Percentiles rank a stretch among this genome's conserved stretches.
These are phyloP conservation scores for Saturnispora quitensis DNA, from an alignment of 805 yeast genomes.

Conservation along the genomic window DNA sequence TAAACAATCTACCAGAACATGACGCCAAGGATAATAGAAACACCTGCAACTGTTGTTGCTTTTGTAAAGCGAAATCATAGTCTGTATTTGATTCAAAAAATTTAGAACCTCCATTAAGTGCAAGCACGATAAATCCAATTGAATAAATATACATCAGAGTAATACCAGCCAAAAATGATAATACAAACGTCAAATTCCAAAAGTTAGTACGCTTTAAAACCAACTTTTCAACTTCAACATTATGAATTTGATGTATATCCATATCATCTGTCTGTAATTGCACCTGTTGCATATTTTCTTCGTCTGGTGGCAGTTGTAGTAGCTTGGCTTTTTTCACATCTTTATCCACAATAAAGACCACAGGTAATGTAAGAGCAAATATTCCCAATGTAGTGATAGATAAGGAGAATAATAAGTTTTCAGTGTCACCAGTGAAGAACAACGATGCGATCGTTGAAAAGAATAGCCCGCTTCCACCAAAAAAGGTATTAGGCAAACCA, in stretches of 20 bases:
- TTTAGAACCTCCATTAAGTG: conserved; percentile 29
- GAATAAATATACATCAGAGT: conserved; percentile 73
- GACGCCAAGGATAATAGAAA: conserved; percentile 60
- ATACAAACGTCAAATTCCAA: conserved; percentile 40
- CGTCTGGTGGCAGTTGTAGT: background rate
- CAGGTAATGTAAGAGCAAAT: conserved; percentile 38
- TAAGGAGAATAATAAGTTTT: conserved; percentile 40
- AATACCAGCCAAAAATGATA: conserved; percentile 52
- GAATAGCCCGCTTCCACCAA: conserved; percentile 65
- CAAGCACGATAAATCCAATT: conserved; percentile 59
- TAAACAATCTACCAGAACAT: conserved; percentile 53
- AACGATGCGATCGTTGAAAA: conserved; percentile 48
- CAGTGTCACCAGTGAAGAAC: conserved; percentile 50
- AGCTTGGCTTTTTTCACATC: conserved; percentile 19
- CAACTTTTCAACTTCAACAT: conserved; percentile 6
- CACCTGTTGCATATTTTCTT: background rate
- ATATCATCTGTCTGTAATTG: background rate
- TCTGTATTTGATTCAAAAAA: conserved; percentile 9
- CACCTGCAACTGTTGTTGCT: conserved; percentile 62
- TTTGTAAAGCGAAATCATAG: conserved; percentile 28
- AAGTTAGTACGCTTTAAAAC: conserved; percentile 30
- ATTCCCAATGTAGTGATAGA: conserved; percentile 35
- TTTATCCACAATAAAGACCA: conserved; percentile 33
- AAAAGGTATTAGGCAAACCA: conserved; percentile 62
- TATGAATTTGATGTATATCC: conserved; percentile 4